Evolutionary conservation across 2,329 filamentous ascomycete species (phyloP).

Genomic region (Domatiomyces globalis): DNA sequence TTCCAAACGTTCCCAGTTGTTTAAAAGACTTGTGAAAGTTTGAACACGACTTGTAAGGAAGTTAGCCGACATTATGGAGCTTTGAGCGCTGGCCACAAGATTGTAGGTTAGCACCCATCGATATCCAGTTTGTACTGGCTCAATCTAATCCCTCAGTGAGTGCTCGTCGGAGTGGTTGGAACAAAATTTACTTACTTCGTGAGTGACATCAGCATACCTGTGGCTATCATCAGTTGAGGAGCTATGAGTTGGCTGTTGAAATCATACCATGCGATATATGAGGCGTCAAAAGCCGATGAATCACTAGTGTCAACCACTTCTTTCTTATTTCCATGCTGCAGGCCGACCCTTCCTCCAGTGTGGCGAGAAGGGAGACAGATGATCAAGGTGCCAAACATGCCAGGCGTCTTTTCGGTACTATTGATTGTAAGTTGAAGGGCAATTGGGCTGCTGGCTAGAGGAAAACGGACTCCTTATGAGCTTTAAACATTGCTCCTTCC

Average conservation of each 20-base stretch:
- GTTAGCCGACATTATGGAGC: not conserved
- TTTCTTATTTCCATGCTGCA: slow-evolving; percentile 26
- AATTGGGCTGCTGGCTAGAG: no score
- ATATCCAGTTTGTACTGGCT: slow-evolving; percentile 34
- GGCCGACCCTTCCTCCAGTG: slow-evolving; percentile 31
- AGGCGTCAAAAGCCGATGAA: slow-evolving; percentile 19
- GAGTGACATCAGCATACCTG: slow-evolving; percentile 33
- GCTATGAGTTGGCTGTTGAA: not conserved
- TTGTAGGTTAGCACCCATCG: slow-evolving; percentile 42
- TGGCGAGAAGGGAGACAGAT: slow-evolving; percentile 37
- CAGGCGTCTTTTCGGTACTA: slow-evolving; percentile 30
- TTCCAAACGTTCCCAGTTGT: slow-evolving; percentile 1
- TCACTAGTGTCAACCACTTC: slow-evolving; percentile 22
- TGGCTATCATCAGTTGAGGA: not conserved
- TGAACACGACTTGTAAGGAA: not conserved
- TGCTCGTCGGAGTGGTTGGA: not conserved
- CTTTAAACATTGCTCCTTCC: slow-evolving; percentile 36
- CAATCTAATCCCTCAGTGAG: slow-evolving; percentile 4
- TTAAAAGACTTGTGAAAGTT: not conserved
- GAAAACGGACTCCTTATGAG: slow-evolving; percentile 26
- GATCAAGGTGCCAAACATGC: slow-evolving; percentile 39
- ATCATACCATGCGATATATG: slow-evolving; percentile 28
- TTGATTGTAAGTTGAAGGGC: not conserved
- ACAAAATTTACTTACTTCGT: slow-evolving; percentile 28
- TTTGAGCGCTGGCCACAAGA: slow-evolving; percentile 24